Conservation (phyloP, 345 rosid genomes). For the Arabis hirsuta region DNA sequence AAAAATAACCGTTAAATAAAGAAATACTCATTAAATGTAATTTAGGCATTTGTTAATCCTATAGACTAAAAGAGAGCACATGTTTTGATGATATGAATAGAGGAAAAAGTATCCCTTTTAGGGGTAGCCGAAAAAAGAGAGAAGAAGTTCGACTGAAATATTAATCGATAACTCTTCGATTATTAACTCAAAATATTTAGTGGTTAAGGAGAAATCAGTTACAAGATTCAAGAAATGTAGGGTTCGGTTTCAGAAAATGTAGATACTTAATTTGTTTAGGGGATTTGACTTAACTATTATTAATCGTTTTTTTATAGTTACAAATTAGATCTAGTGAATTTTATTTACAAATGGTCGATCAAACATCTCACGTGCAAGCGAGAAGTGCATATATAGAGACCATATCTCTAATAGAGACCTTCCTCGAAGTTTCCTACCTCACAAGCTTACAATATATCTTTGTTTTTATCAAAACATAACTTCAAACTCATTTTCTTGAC, state of each 20-base stretch:
- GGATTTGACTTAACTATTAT: neutral
- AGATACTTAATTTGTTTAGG: neutral
- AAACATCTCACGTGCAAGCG: slow-evolving; percentile 28
- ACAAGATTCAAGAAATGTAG: neutral
- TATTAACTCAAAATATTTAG: slow-evolving; percentile 15
- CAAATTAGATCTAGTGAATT: neutral
- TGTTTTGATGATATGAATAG: no score
- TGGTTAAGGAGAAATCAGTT: neutral
- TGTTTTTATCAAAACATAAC: neutral
- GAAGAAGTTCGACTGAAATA: no score
- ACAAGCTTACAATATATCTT: slow-evolving; percentile 9
- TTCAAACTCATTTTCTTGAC: slow-evolving; percentile 1
- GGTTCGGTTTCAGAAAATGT: neutral
- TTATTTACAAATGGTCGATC: slow-evolving; percentile 5
- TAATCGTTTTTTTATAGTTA: neutral
- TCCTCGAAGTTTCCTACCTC: slow-evolving; percentile 23
- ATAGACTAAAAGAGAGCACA: no score
- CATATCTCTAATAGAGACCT: neutral
- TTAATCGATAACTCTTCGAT: neutral
- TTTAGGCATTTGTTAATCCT: no score
- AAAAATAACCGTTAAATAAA: no score
- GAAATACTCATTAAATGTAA: no score
- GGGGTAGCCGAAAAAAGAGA: no score
- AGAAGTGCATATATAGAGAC: neutral
- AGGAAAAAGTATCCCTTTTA: no score